phyloP scores from a whole-genome alignment of 306 rosid species.

The Albizia julibrissin region DNA sequence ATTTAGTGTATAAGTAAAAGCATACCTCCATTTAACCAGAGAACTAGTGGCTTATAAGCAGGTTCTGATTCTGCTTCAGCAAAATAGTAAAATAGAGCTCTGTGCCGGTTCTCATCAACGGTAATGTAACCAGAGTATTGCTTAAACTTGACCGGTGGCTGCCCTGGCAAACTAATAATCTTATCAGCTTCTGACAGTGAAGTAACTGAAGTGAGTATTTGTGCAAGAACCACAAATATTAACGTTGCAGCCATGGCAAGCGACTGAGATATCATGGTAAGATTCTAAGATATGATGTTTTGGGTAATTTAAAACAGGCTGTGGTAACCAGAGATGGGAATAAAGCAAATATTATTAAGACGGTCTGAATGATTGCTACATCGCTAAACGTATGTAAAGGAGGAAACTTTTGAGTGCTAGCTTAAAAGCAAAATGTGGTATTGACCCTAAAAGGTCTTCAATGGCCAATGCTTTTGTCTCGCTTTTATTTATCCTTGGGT shows the following conservation, averaged over 20 bases:
- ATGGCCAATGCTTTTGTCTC: background rate
- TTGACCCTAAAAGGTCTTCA: background rate
- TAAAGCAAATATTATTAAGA: constrained; percentile 25
- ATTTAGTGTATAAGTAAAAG: background rate
- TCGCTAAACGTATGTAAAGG: background rate
- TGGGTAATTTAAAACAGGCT: background rate
- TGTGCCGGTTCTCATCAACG: constrained; percentile 59
- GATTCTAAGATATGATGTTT: constrained; percentile 23
- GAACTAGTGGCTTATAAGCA: constrained; percentile 83
- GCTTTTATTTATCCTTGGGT: background rate
- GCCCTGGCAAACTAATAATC: constrained; percentile 68
- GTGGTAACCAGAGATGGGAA: background rate
- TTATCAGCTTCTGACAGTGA: constrained; percentile 47
- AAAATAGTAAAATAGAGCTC: constrained; percentile 79
- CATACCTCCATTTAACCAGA: constrained; percentile 82
- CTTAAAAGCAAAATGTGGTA: background rate
- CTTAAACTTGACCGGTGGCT: constrained; percentile 69
- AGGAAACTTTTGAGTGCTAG: background rate
- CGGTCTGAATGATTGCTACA: background rate
- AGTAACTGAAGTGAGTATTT: constrained; percentile 32
- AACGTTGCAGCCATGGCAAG: constrained; percentile 40
- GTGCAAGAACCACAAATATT: constrained; percentile 24
- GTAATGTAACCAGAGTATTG: constrained; percentile 82
- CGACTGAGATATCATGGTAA: constrained; percentile 38
- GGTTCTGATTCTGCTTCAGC: constrained; percentile 77